Evolutionary conservation across 2,329 filamentous ascomycete species (phyloP), one percentile per base, ranked within the genome.

Genomic region (Colletotrichum liaoningense): DNA sequence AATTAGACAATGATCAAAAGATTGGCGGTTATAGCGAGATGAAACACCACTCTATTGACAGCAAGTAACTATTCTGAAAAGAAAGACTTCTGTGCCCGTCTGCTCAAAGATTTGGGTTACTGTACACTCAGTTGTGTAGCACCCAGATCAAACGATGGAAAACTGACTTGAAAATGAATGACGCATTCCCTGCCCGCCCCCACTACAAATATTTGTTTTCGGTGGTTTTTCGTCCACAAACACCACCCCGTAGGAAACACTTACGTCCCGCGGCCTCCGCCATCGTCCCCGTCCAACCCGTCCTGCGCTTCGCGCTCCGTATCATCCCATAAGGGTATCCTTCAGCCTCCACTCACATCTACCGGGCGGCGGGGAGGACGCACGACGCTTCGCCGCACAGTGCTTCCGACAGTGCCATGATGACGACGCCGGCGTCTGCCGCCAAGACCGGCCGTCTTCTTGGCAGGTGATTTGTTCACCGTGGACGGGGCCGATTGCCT

Each of bases 371-470:
- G 33, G 33, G 33, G 33, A 35, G 33, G 33, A 35, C 33, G 33
- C 33, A 35, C 12, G 33, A 35, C 33, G 33, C 55, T 35, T 26
- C 22, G 26, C 7, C n/a, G 52, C 60, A 66, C 69, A 71, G 63
- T 70, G 67, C 42, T 24, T 26, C 49, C 56, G 26, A 65, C 62
- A 33, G 35, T 71, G 62, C 46, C 55, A 62, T 70, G 67, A 70
- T 73, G 70, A 70, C 67, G 70, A 70, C 49, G 60, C 46, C 35
- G 60, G 46, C 60, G 67, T 70, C 54, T 26, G 57, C 65, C 38
- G 70, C 70, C 70, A 73, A 73, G 70, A 56, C 6, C 46, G 22
- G 5, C 46, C 55, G 55, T 33, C 46, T 73, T 73, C 70, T 73
- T 73, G 70, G 70, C 70, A 49, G 33, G 49, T 35, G 38, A 46